A percentile compares a stretch with the other conserved stretches of the same genome.
phyloP scores from a whole-genome alignment of 2,329 filamentous ascomycete species.

The Bretziella fagacearum region DNA sequence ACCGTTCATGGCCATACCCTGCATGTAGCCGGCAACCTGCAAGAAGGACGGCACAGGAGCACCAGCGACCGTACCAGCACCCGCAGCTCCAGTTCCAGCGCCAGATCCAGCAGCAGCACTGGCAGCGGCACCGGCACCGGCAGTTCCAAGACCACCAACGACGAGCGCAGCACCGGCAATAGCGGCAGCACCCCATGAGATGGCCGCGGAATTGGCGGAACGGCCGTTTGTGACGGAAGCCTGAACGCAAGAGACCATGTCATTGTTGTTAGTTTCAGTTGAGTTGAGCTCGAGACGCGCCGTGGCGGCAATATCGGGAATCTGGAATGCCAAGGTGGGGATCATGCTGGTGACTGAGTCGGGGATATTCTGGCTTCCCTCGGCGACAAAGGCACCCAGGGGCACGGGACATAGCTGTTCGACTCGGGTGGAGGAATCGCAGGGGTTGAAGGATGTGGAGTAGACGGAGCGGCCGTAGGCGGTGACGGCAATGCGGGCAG shows the following conservation, averaged over 20 bases:
- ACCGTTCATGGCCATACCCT: constrained; percentile 84
- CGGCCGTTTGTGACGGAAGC: constrained; percentile 78
- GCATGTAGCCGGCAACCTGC: constrained; percentile 79
- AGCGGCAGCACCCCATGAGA: constrained; percentile 69
- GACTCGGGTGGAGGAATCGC: constrained; percentile 43
- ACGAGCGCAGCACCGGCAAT: constrained; percentile 71
- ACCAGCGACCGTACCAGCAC: constrained; percentile 34
- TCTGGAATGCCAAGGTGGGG: constrained; percentile 71
- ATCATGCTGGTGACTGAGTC: constrained; percentile 55
- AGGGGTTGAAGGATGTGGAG: constrained; percentile 67
- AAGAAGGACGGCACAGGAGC: constrained; percentile 62
- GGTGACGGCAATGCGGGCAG: constrained; percentile 54
- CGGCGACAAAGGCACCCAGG: constrained; percentile 53
- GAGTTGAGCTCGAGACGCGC: constrained; percentile 62
- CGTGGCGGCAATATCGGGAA: constrained; percentile 78
- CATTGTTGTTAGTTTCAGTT: constrained; percentile 36
- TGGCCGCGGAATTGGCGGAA: constrained; percentile 54
- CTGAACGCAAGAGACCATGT: constrained; percentile 60
- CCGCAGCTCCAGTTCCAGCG: constrained; percentile 35
- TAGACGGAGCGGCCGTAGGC: constrained; percentile 79
- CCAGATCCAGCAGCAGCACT: constrained; percentile 38
- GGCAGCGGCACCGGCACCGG: constrained; percentile 45
- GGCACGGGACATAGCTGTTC: constrained; percentile 73
- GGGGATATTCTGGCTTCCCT: constrained; percentile 56
- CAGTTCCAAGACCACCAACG: constrained; percentile 49